These are phyloP conservation scores for Azolla pinnata DNA, from an alignment of 75 land plant species.

Conservation along the genomic window DNA sequence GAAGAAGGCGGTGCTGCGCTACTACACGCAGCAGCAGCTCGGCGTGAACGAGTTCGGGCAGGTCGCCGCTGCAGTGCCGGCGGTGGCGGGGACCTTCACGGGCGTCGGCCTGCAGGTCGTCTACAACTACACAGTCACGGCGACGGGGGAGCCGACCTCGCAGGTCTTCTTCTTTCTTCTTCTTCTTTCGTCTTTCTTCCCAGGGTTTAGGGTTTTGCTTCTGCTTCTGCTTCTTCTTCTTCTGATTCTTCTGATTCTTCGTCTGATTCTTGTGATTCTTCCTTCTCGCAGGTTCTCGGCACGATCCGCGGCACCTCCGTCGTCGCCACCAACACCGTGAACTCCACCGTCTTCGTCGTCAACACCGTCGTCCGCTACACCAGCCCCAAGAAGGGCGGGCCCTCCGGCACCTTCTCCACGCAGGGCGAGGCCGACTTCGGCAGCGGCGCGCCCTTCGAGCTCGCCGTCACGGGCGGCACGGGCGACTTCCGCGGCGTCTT, in stretches of 20 bases:
- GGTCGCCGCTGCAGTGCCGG: background rate
- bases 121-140: background rate
- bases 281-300: too few relatives aligned
- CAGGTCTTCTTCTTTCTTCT: too few relatives aligned
- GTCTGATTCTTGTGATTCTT: too few relatives aligned
- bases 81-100: background rate
- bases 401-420: background rate
- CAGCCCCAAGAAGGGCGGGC: too few relatives aligned
- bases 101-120: background rate
- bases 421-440: constrained; percentile 1
- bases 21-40: constrained; percentile 1
- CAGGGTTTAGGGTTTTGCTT: too few relatives aligned
- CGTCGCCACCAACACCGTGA: background rate
- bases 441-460: background rate
- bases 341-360: background rate
- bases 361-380: background rate
- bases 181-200: too few relatives aligned
- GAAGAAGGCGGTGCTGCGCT: background rate
- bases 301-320: background rate
- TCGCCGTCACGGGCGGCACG: background rate
- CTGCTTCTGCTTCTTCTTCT: too few relatives aligned
- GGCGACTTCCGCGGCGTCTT: background rate
- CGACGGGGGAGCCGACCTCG: background rate
- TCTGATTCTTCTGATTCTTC: too few relatives aligned
- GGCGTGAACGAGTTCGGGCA: background rate